phyloP scores from a whole-genome alignment of 139 green algal species.

The Medakamo hakoo region DNA sequence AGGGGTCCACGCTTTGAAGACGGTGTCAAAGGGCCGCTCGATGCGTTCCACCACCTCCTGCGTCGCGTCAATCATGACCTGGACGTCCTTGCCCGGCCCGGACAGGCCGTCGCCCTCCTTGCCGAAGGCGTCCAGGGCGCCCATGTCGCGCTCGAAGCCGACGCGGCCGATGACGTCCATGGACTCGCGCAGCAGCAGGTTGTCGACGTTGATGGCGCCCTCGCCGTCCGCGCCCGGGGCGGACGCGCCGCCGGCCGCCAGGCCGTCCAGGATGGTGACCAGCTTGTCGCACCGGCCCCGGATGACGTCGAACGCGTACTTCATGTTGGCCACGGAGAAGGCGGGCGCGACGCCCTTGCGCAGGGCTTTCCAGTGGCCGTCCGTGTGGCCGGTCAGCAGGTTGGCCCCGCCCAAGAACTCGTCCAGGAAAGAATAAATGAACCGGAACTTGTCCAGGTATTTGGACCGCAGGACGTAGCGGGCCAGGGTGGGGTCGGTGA shows the following conservation, averaged over 20 bases:
- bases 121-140: slow-evolving; percentile 30
- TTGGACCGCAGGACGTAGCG: neutral
- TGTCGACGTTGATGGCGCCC: neutral
- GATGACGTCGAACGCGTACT: neutral
- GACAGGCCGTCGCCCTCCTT: slow-evolving; percentile 37
- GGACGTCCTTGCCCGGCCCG: neutral
- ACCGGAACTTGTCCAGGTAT: neutral
- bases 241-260: too few relatives aligned
- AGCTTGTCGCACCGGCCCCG: neutral
- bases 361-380: neutral
- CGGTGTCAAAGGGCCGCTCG: neutral
- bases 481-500: neutral
- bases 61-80: neutral
- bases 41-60: neutral
- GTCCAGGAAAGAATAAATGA: neutral
- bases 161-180: neutral
- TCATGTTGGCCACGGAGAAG: neutral
- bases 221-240: neutral
- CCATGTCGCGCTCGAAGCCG: slow-evolving; percentile 5
- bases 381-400: neutral
- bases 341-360: neutral
- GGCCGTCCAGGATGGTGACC: neutral
- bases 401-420: neutral
- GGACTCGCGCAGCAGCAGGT: neutral
- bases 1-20: neutral